A percentile compares a stretch with the other conserved stretches of the same genome.
Conservation (phyloP, 176 grass and related monocot genomes). For the Avena sativa region DNA sequence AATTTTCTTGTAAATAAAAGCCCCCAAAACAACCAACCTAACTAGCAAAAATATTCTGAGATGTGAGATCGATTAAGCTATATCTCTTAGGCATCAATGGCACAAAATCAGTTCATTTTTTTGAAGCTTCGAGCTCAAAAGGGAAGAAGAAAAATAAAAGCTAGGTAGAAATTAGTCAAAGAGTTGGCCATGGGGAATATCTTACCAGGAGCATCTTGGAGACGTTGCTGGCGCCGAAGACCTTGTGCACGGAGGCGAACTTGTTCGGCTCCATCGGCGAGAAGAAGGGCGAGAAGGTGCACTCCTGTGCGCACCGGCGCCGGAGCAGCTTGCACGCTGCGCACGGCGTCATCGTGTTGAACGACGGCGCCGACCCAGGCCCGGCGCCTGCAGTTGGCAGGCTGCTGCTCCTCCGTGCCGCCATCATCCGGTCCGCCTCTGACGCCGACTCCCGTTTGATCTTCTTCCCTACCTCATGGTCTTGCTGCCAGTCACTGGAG, state of each 20-base stretch:
- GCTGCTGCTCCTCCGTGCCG: slow-evolving; percentile 58
- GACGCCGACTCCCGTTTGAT: slow-evolving; percentile 67
- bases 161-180: background rate
- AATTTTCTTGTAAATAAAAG: background rate
- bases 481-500: slow-evolving; percentile 70
- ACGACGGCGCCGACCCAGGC: slow-evolving; percentile 37
- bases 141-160: background rate
- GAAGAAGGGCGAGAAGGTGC: slow-evolving; percentile 97
- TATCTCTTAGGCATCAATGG: background rate
- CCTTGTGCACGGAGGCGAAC: slow-evolving; percentile 84
- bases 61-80: background rate
- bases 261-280: slow-evolving; percentile 93
- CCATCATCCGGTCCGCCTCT: slow-evolving; percentile 46
- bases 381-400: slow-evolving; percentile 42
- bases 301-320: slow-evolving; percentile 91
- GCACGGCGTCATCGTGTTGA: slow-evolving; percentile 82
- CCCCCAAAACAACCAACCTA: background rate
- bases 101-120: background rate
- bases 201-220: slow-evolving; percentile 93
- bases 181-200: background rate
- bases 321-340: slow-evolving; percentile 88
- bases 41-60: background rate
- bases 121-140: background rate
- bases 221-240: slow-evolving; percentile 98
- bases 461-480: slow-evolving; percentile 79